Conservation (phyloP, 1,139 yeast genomes). For the Fermentozyma sake region DNA sequence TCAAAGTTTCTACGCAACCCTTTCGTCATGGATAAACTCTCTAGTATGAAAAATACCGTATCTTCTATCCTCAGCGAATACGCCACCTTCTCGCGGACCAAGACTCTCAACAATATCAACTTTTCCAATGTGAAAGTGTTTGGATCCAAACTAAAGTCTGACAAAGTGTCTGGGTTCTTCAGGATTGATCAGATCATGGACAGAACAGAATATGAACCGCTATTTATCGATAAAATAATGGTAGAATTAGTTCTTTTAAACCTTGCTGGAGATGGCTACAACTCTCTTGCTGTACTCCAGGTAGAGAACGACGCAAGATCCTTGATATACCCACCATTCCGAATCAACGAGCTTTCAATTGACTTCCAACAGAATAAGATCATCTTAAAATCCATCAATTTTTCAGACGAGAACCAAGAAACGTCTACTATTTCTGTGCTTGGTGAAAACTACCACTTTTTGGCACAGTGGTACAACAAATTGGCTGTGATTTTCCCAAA, state of each 20-base stretch:
- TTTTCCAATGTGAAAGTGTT: slow-evolving; percentile 25
- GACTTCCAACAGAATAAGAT: slow-evolving; percentile 17
- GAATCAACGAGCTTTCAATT: slow-evolving; percentile 22
- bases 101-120: slow-evolving; percentile 28
- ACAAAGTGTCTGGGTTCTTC: slow-evolving; percentile 36
- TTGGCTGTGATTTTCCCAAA: slow-evolving; percentile 29
- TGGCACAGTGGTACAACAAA: slow-evolving; percentile 25
- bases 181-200: slow-evolving; percentile 32
- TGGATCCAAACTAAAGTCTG: slow-evolving; percentile 1
- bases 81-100: slow-evolving; percentile 13
- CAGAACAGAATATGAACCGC: slow-evolving; percentile 23
- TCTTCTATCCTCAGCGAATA: slow-evolving; percentile 16
- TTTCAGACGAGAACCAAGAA: slow-evolving; percentile 9
- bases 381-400: slow-evolving; percentile 25
- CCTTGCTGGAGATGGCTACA: slow-evolving; percentile 21
- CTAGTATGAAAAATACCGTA: slow-evolving; percentile 15
- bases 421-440: slow-evolving; percentile 6
- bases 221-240: slow-evolving; percentile 12
- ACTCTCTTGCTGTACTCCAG: slow-evolving; percentile 37
- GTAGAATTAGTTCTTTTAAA: slow-evolving; percentile 33
- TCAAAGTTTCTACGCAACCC: slow-evolving; percentile 31
- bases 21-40: slow-evolving; percentile 33
- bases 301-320: slow-evolving; percentile 18
- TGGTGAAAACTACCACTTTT: slow-evolving; percentile 16
- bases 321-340: slow-evolving; percentile 42